These are phyloP conservation scores for Endotrypanum monterogeii DNA, from an alignment of 208 protist species.

Conservation along the genomic window DNA sequence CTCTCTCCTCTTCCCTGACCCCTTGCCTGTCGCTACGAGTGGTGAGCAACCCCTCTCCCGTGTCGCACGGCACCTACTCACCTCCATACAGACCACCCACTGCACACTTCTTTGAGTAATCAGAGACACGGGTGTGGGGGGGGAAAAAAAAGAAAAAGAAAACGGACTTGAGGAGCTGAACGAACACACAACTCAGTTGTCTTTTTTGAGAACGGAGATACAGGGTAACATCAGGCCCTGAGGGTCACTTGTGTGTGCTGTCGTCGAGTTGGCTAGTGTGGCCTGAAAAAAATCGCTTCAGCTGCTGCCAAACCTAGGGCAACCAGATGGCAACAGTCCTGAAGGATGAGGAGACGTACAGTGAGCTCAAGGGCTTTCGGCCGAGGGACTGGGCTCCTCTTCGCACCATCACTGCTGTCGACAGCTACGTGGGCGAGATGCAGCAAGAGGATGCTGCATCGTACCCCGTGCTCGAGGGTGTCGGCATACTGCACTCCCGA, in stretches of 20 bases:
- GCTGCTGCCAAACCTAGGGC: neutral
- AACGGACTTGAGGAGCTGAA: neutral
- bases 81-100: neutral
- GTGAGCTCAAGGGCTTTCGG: conserved; percentile 30
- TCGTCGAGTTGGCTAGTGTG: neutral
- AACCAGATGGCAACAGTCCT: conserved; percentile 5
- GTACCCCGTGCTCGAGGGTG: conserved; percentile 39
- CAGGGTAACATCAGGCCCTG: neutral
- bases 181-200: neutral
- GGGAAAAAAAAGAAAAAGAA: too few relatives aligned
- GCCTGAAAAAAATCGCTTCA: neutral
- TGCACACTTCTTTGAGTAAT: too few relatives aligned
- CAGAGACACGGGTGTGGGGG: too few relatives aligned
- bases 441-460: conserved; percentile 5
- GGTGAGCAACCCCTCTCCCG: neutral
- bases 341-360: conserved; percentile 36
- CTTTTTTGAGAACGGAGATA: neutral
- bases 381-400: conserved; percentile 13
- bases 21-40: neutral
- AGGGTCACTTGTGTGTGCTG: conserved; percentile 1
- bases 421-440: conserved; percentile 22
- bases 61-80: neutral
- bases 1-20: neutral
- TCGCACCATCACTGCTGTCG: conserved; percentile 41
- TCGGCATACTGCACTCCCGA: conserved; percentile 42